Evolutionary conservation across 345 rosid species (phyloP).

Genomic region (Aquilaria sinensis): DNA sequence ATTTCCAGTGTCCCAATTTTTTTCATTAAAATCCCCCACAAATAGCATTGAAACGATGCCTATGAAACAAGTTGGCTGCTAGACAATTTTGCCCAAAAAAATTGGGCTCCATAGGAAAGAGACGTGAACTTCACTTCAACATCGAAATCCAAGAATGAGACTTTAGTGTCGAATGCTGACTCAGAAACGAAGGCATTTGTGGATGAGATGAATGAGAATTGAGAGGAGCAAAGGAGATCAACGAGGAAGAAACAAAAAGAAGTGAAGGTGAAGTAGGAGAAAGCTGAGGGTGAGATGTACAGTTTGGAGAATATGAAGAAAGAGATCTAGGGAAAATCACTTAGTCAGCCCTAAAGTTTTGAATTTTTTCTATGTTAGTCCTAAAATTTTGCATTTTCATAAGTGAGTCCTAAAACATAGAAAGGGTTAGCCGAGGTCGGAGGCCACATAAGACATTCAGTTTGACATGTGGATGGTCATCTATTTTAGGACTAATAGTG

Average conservation of each 20-base stretch:
- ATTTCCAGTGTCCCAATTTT: conserved; percentile 7
- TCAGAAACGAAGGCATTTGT: conserved; percentile 83
- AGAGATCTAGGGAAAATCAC: conserved; percentile 18
- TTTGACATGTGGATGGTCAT: too few relatives aligned
- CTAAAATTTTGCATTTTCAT: too few relatives aligned
- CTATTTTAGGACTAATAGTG: too few relatives aligned
- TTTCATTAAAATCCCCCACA: conserved; percentile 32
- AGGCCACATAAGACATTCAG: too few relatives aligned
- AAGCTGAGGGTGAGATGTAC: conserved; percentile 35
- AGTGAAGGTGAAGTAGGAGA: conserved; percentile 19
- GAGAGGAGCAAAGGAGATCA: conserved; percentile 60
- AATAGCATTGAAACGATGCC: conserved; percentile 86
- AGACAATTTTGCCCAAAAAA: conserved; percentile 47
- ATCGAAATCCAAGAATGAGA: conserved; percentile 2
- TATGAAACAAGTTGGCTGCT: conserved; percentile 95
- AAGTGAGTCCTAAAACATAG: too few relatives aligned
- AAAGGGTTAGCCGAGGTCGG: too few relatives aligned
- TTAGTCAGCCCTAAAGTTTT: too few relatives aligned
- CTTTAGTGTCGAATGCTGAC: conserved; percentile 35
- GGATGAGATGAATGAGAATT: conserved; percentile 87
- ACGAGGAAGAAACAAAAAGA: conserved; percentile 19
- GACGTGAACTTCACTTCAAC: conserved; percentile 62
- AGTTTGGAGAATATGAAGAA: conserved; percentile 83
- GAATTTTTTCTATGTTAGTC: too few relatives aligned
- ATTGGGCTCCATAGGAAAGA: conserved; percentile 67